These are phyloP conservation scores for Curvularia spicifera DNA, from an alignment of 2,329 filamentous ascomycete genomes.

Conservation along the genomic window DNA sequence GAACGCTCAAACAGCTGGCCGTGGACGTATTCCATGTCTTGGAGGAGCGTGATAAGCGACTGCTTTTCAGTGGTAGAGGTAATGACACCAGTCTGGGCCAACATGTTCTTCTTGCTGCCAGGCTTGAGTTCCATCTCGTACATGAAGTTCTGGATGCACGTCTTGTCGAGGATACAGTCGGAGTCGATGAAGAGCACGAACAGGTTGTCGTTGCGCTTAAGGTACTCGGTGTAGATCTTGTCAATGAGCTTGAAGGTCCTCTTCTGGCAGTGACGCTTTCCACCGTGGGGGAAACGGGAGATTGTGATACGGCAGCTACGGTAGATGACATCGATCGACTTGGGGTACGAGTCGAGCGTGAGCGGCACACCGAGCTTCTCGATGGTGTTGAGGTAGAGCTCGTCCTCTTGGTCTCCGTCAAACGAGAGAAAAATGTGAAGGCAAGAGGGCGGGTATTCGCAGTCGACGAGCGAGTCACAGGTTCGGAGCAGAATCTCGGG, in stretches of 20 bases:
- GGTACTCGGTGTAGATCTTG: conserved; percentile 85
- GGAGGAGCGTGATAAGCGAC: conserved; percentile 86
- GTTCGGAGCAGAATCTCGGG: conserved; percentile 83
- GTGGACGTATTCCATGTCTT: conserved; percentile 98
- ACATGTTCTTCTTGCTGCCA: conserved; percentile 87
- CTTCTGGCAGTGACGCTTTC: conserved; percentile 94
- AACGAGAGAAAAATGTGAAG: conserved; percentile 96
- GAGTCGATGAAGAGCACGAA: conserved; percentile 98
- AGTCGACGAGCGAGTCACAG: conserved; percentile 88
- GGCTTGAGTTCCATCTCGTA: conserved; percentile 98
- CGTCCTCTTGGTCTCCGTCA: conserved; percentile 87
- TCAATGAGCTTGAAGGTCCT: conserved; percentile 91
- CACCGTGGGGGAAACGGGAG: conserved; percentile 89
- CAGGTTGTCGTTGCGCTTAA: conserved; percentile 85
- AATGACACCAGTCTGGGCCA: conserved; percentile 97
- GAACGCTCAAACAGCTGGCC: conserved; percentile 95
- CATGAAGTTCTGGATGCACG: conserved; percentile 96
- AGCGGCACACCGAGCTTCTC: conserved; percentile 82
- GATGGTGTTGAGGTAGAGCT: conserved; percentile 86
- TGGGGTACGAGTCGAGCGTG: conserved; percentile 78
- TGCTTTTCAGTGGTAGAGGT: conserved; percentile 91
- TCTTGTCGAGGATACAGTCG: conserved; percentile 89
- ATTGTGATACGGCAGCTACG: conserved; percentile 83
- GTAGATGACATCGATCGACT: conserved; percentile 89
- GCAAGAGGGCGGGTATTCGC: conserved; percentile 90